phyloP scores from a whole-genome alignment of 768 basidiomycete genomes.

The Leccinum ochraceum region DNA sequence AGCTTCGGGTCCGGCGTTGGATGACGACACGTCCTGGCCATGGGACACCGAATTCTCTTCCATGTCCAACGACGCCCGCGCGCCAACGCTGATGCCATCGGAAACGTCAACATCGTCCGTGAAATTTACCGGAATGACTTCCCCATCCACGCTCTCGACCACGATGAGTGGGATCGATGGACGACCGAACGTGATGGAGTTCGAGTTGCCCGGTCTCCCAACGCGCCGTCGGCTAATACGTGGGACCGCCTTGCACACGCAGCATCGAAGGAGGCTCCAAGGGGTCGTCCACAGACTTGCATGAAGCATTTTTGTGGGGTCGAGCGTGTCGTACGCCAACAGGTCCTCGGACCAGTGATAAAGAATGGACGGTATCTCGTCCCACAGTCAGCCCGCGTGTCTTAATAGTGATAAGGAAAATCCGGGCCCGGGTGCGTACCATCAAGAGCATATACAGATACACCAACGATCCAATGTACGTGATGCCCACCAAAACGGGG shows the following conservation, averaged over 20 bases:
- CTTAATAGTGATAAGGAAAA: neutral
- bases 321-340: slow-evolving; percentile 13
- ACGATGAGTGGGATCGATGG: slow-evolving; percentile 18
- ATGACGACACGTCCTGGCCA: neutral
- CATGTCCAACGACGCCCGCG: neutral
- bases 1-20: neutral
- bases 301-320: neutral
- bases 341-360: slow-evolving; percentile 25
- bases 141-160: slow-evolving; percentile 16
- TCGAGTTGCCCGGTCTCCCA: neutral
- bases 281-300: slow-evolving; percentile 8
- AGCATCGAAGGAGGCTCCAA: slow-evolving; percentile 7
- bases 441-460: slow-evolving; percentile 27
- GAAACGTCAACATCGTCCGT: neutral
- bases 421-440: slow-evolving; percentile 4
- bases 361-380: slow-evolving; percentile 20
- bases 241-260: neutral
- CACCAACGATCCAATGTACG: slow-evolving; percentile 17
- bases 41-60: neutral
- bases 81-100: neutral
- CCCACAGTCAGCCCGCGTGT: slow-evolving; percentile 1
- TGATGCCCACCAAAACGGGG: slow-evolving; percentile 14
- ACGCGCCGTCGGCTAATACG: neutral
- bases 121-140: slow-evolving; percentile 9
- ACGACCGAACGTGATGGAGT: neutral